These are phyloP conservation scores for Cryphonectria parasitica DNA, from an alignment of 2,329 filamentous ascomycete genomes.

Conservation along the genomic window DNA sequence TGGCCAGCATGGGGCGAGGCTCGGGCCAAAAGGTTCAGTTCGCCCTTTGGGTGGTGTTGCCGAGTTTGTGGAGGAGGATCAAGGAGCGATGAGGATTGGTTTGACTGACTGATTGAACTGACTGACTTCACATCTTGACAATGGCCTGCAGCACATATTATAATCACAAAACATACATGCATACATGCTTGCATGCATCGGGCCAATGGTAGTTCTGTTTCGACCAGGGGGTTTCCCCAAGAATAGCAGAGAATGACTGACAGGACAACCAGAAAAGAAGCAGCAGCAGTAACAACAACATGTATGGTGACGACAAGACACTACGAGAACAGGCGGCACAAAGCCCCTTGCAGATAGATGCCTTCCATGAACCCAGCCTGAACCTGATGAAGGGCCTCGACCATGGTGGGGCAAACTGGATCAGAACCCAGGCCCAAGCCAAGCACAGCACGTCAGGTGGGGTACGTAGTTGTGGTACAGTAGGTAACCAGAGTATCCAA, in stretches of 20 bases:
- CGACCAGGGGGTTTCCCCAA: not conserved
- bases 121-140: not conserved
- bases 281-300: not conserved
- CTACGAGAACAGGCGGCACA: not conserved
- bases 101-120: not conserved
- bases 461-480: not conserved
- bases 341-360: conserved; percentile 6
- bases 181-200: not conserved
- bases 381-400: conserved; percentile 3
- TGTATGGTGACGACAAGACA: not conserved
- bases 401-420: conserved; percentile 1
- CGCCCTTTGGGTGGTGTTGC: not conserved
- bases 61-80: not conserved
- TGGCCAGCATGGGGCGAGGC: not conserved
- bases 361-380: not conserved
- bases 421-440: not conserved
- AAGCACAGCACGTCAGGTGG: not conserved
- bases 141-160: not conserved
- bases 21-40: not conserved
- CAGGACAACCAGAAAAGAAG: not conserved
- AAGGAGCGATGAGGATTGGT: not conserved
- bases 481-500: not conserved
- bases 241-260: not conserved
- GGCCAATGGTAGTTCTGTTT: not conserved
- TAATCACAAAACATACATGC: not conserved